phyloP scores from a whole-genome alignment of 768 basidiomycete species.

The Coprinellus micaceus region DNA sequence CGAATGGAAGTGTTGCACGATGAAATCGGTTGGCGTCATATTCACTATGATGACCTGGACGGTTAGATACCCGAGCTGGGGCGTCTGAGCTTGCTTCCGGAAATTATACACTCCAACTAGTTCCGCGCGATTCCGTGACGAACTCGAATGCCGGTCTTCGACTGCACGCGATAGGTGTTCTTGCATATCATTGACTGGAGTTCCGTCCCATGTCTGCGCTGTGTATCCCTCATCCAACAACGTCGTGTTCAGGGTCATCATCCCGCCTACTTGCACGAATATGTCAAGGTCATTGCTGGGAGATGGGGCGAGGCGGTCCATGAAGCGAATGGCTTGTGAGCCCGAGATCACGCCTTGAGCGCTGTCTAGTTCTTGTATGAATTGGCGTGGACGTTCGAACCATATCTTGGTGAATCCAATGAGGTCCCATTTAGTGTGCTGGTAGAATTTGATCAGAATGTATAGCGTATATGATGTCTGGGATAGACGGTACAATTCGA shows the following conservation, averaged over 20 bases:
- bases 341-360: neutral
- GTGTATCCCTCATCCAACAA: neutral
- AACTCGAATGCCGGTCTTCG: too few relatives aligned
- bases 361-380: neutral
- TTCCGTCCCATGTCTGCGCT: neutral
- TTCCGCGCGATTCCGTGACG: too few relatives aligned
- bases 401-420: neutral
- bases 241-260: neutral
- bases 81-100: neutral
- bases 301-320: neutral
- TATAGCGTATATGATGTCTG: neutral
- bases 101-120: too few relatives aligned
- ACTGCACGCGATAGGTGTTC: too few relatives aligned
- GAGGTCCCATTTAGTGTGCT: neutral
- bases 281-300: neutral
- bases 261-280: neutral
- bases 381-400: neutral
- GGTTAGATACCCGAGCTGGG: neutral
- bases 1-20: neutral
- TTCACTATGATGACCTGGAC: neutral
- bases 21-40: neutral
- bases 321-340: neutral
- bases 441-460: neutral
- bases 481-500: neutral
- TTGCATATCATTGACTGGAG: neutral